Conservation (phyloP, 345 rosid species). For the Bruguiera sexangula region DNA sequence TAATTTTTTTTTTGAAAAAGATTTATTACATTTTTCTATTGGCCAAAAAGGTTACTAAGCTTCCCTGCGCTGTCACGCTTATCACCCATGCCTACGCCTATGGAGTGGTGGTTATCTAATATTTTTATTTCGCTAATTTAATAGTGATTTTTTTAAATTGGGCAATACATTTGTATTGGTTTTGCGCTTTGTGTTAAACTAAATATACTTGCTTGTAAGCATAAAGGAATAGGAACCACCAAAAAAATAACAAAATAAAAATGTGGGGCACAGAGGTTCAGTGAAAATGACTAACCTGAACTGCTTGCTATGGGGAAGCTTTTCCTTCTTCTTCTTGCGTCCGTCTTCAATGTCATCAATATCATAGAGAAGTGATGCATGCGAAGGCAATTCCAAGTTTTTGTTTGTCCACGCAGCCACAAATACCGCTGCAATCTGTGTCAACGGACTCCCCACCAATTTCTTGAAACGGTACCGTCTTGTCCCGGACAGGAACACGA, state of each 20-base stretch:
- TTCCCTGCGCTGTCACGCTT: too few relatives aligned
- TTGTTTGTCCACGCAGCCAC: constrained; percentile 72
- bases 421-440: constrained; percentile 71
- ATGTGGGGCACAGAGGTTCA: background rate
- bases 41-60: too few relatives aligned
- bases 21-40: too few relatives aligned
- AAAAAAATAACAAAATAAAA: background rate
- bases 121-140: too few relatives aligned
- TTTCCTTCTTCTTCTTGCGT: constrained; percentile 59
- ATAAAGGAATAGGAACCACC: background rate
- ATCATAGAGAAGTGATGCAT: constrained; percentile 46
- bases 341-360: constrained; percentile 47
- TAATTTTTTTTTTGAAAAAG: too few relatives aligned
- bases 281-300: constrained; percentile 48
- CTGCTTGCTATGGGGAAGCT: constrained; percentile 64
- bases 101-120: too few relatives aligned
- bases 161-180: too few relatives aligned
- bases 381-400: constrained; percentile 52
- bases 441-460: constrained; percentile 86
- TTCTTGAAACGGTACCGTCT: constrained; percentile 77
- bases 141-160: too few relatives aligned
- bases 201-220: too few relatives aligned
- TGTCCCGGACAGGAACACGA: constrained; percentile 68
- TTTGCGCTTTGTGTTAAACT: too few relatives aligned
- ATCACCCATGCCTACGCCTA: too few relatives aligned